These are phyloP conservation scores for Paecilomyces dactylethromorphus DNA, from an alignment of 2,329 filamentous ascomycete genomes.

Conservation along the genomic window DNA sequence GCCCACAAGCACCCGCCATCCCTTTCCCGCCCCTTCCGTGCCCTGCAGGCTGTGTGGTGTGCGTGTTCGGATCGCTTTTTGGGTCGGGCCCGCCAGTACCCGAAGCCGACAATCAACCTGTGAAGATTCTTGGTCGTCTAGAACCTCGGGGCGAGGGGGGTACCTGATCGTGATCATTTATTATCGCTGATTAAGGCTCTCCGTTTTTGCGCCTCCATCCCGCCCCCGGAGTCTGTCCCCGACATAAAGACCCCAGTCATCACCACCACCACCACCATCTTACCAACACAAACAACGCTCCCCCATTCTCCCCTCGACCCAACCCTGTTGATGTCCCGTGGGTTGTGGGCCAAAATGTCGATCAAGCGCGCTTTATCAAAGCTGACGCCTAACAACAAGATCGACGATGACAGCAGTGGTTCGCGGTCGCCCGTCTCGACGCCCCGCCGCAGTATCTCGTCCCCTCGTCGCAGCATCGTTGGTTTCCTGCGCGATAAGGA, in stretches of 20 bases:
- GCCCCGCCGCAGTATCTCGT: constrained; percentile 10
- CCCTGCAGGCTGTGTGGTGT: neutral
- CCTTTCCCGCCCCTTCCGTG: neutral
- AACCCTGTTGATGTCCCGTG: constrained; percentile 3
- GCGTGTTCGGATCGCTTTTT: neutral
- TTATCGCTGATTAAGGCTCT: neutral
- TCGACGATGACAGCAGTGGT: constrained; percentile 15
- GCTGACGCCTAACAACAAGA: constrained; percentile 24
- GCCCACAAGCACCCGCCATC: neutral
- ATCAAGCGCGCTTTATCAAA: constrained; percentile 40
- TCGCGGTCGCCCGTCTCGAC: constrained; percentile 13
- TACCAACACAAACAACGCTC: neutral
- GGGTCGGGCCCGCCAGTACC: neutral
- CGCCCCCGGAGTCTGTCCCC: neutral
- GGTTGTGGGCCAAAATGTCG: constrained; percentile 37
- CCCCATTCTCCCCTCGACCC: neutral
- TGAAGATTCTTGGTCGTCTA: neutral
- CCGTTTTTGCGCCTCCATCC: neutral
- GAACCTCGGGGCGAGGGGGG: too few species aligned
- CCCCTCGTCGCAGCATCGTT: constrained; percentile 34
- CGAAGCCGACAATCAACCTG: neutral
- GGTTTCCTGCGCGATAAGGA: constrained; percentile 35
- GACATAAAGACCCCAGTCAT: neutral
- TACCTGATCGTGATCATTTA: neutral
- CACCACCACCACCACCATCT: neutral